Evolutionary conservation across 2,329 filamentous ascomycete genomes (phyloP), one percentile per base, ranked within the genome.

Genomic region (Graphium sp.): DNA sequence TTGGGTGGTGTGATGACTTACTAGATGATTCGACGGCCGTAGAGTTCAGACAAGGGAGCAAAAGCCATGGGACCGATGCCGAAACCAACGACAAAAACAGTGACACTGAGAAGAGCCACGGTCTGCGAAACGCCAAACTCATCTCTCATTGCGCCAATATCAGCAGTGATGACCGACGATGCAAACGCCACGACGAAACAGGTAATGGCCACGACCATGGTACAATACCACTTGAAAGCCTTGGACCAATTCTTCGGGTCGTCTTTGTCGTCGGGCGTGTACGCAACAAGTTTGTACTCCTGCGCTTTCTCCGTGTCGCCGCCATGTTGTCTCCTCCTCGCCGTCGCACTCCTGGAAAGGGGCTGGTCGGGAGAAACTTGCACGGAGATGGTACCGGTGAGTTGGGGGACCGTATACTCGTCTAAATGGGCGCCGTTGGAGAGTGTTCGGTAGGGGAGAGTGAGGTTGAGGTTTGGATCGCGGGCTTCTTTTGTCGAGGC

Each of bases 231-330:
- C 52, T 85, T 89, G 48, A 58, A 76, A 2, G 53, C 56, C 48
- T 82, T 83, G 32, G 65, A 70, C 79, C 79, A 89, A 49, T 87
- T 89, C 60, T 87, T 87, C 1, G 82, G 81, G 42, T 87, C 87
- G 37, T 74, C 77, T 0, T 69, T 66, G 45, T 89, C 81, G 33
- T 72, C 56, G 3, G 74, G 62, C 4, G 60, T 66, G 44, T 89
- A 92, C 0, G 56, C 57, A 26, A 74, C 66, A 4, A 78, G 69
- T 38, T 55, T 54, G 46, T 65, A 64, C 13, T 40, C 37, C 14
- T 43, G 39, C 6, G 42, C 27, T 12, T 29, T 41, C 28, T 46
- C 42, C 11, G 21, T 26, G n/a, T n/a, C n/a, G 10, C 32, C 3
- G 32, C 38, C 30, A 24, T 35, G 24, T n/a, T n/a, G n/a, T n/a